Evolutionary conservation across 306 rosid species (phyloP).

Genomic region (Prunus kanzakura): DNA sequence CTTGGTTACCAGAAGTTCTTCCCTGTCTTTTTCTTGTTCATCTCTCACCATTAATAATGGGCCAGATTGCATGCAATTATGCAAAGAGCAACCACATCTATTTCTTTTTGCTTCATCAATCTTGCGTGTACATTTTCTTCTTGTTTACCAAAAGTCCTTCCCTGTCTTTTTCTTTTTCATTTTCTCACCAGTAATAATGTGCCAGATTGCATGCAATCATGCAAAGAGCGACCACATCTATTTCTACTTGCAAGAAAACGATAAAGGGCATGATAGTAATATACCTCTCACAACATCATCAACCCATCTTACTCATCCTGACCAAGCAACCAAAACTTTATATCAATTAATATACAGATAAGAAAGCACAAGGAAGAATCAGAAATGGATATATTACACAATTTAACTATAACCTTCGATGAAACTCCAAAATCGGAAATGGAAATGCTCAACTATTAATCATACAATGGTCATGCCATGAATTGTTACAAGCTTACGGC

Average conservation of each 20-base stretch:
- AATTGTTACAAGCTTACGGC: not conserved
- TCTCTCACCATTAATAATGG: not conserved
- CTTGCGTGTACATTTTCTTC: not conserved
- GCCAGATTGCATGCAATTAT: not conserved
- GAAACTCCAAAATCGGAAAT: not conserved
- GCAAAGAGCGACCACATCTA: not conserved
- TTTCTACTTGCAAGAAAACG: not conserved
- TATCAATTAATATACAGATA: not conserved
- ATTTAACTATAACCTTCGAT: not conserved
- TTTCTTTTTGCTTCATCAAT: too few species aligned
- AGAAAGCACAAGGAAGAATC: conserved; percentile 1
- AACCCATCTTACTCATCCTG: not conserved
- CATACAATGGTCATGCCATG: not conserved
- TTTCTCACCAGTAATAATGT: not conserved
- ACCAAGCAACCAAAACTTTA: not conserved
- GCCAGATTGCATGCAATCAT: not conserved
- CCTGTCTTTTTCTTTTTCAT: not conserved
- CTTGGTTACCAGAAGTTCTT: not conserved
- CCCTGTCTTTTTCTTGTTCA: too few species aligned
- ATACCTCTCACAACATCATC: not conserved
- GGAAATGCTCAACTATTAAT: not conserved
- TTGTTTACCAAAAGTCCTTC: not conserved
- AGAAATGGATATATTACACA: not conserved
- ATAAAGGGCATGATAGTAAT: too few species aligned
- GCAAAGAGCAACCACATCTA: not conserved